These are phyloP conservation scores for Leishmania lainsoni DNA, from an alignment of 208 protist genomes.

Conservation along the genomic window DNA sequence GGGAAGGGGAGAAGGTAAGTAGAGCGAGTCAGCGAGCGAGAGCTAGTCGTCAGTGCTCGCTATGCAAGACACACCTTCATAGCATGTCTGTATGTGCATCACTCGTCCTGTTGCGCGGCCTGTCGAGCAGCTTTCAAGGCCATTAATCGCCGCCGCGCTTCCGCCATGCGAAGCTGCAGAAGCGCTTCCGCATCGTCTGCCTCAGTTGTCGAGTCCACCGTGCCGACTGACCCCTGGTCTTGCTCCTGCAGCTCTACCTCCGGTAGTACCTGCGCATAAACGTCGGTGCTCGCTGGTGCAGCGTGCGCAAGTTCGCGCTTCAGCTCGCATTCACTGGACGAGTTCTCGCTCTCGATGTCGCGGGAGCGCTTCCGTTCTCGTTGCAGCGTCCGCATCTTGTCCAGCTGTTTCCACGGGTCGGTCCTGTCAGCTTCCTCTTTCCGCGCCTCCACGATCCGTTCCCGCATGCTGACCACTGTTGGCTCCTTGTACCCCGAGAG, in stretches of 20 bases:
- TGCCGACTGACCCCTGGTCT: not conserved
- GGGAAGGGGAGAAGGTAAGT: not conserved
- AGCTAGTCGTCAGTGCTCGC: not conserved
- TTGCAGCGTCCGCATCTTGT: constrained; percentile 22
- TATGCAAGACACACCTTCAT: not conserved
- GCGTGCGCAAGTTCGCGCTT: not conserved
- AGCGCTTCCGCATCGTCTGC: constrained; percentile 16
- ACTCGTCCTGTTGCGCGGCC: constrained; percentile 13
- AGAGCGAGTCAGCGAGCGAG: not conserved
- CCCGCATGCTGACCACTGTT: constrained; percentile 25
- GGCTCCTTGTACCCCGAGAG: constrained; percentile 45
- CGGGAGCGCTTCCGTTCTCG: constrained; percentile 29
- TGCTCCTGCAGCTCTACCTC: not conserved
- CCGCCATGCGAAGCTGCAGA: constrained; percentile 51
- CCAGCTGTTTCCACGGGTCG: constrained; percentile 30
- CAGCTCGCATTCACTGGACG: not conserved
- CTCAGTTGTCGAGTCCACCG: not conserved
- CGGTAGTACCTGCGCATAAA: not conserved
- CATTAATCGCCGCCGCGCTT: constrained; percentile 51
- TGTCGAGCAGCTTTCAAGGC: constrained; percentile 42
- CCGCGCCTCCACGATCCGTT: constrained; percentile 17
- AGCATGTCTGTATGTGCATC: not conserved
- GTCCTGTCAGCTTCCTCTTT: constrained; percentile 18
- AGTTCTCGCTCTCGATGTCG: constrained; percentile 4
- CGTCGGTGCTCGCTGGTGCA: not conserved